These are phyloP conservation scores for Podaxis sp. DNA, from an alignment of 768 basidiomycete genomes.

Conservation along the genomic window DNA sequence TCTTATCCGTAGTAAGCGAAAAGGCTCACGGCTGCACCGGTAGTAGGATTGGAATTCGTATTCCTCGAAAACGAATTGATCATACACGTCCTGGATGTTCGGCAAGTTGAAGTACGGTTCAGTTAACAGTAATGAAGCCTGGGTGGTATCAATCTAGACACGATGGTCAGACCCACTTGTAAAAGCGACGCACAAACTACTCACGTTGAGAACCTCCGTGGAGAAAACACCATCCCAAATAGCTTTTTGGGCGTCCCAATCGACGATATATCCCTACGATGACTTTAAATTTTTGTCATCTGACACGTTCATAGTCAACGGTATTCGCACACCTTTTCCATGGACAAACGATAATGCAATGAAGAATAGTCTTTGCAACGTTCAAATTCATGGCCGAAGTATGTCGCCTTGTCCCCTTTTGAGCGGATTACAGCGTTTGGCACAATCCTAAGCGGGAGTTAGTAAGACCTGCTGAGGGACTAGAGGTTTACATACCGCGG, in stretches of 20 bases:
- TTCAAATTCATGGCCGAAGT: conserved; percentile 83
- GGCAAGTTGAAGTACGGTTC: conserved; percentile 95
- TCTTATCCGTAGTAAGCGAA: background rate
- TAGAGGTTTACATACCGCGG: conserved; percentile 4
- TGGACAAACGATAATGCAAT: conserved; percentile 78
- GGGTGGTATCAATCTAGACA: conserved; percentile 65
- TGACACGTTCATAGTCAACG: conserved; percentile 1
- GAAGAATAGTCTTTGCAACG: conserved; percentile 78
- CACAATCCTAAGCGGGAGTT: conserved; percentile 48
- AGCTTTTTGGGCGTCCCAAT: conserved; percentile 95
- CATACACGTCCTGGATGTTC: conserved; percentile 88
- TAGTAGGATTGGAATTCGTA: conserved; percentile 88
- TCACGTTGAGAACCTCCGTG: conserved; percentile 62
- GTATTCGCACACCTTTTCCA: conserved; percentile 67
- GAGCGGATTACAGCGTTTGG: conserved; percentile 84
- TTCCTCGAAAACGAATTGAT: conserved; percentile 95
- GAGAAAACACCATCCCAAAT: conserved; percentile 93
- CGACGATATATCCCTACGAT: conserved; percentile 81
- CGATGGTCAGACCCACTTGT: background rate
- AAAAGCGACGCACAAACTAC: conserved; percentile 14
- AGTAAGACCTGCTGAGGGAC: conserved; percentile 7
- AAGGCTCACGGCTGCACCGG: conserved; percentile 73
- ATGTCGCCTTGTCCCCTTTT: conserved; percentile 78
- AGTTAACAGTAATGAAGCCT: conserved; percentile 79
- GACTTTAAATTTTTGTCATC: conserved; percentile 20